Evolutionary conservation across 805 yeast genomes (phyloP), one percentile per base, ranked within the genome.

Genomic region (Ascoidea asiatica): DNA sequence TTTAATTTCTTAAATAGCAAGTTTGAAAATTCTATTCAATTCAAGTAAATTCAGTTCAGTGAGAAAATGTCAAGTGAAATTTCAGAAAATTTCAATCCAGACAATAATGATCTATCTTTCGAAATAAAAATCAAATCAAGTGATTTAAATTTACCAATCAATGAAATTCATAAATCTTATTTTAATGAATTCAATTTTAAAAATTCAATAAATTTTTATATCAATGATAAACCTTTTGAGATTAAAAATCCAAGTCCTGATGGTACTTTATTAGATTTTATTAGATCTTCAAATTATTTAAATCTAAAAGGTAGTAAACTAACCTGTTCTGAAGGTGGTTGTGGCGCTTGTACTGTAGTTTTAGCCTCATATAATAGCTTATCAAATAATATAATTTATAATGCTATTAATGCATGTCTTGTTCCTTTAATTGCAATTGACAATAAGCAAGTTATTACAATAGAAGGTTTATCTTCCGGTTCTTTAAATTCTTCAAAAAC

Each of bases 401-500:
- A 56, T 36, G 71, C 75, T 1, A 59, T 69, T 38, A 69, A 69
- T 47, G 67, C 73, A 5, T 69, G 75, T 53, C 67, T 69, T 41
- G 69, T 67, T 5, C 75, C 75, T 1, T 49, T 69, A 37, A 58
- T 69, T 4, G 55, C 69, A 5, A 61, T 67, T 2, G 74, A 69
- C 19, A 73, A 73, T 4, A 67, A 66, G 44, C 73, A 68, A 49
- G 51, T 69, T 19, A 65, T 66, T 39, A 69, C 75, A 0, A 69
- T 69, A 5, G 75, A 69, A 51, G 75, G 75, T n/a, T 57, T 69
- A 21, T 74, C 73, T 3, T n/a, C n/a, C n/a, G n/a, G n/a, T n/a
- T n/a, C n/a, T n/a, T n/a, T n/a, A n/a, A n/a, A n/a, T n/a, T n/a
- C n/a, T n/a, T n/a, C n/a, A n/a, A n/a, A n/a, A n/a, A n/a, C n/a